Evolutionary conservation across 768 basidiomycete genomes (phyloP), one percentile per base, ranked within the genome.

Genomic region (Crepidotus variabilis): DNA sequence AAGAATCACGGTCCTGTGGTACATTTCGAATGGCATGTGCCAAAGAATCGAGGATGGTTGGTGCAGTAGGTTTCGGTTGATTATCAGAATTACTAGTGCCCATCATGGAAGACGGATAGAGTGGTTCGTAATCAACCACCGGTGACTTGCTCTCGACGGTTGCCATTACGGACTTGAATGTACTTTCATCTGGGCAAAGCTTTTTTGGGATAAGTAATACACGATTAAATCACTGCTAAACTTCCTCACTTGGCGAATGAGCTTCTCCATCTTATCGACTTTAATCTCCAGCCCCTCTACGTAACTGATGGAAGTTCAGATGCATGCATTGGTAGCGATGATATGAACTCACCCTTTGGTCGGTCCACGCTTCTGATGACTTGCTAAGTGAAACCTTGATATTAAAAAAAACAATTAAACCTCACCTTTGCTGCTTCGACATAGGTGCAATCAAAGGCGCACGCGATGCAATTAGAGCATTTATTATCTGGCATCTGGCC

Each of bases 381-480:
- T 20, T 11, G 34, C 57, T 35, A 33, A 55, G 53, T 6, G 57
- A 35, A 50, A 47, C 45, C 1, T 10, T 54, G n/a, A 4, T 13
- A 34, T 18, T 55, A 63, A 64, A 75, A 32, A 20, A 50, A 23
- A 34, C 2, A 35, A 22, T 50, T 51, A 33, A 14, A 46, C 35
- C 78, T 45, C 58, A 85, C 85, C 79, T 86, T 87, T 22, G 85
- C 85, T 1, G 83, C 79, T 66, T 87, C 85, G 50, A 86, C 72
- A 67, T 90, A 88, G 0, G 83, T 85, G 70, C 88, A 90, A 5
- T 85, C 81, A 39, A 78, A 78, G 59, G 75, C 81, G 64, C 82
- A 86, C 3, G 84, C 75, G 23, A 81, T 74, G 65, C 87, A 89
- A 67, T 88, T 88, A 1, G 85, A 83, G 66, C 88, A 90, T 54